phyloP scores from a whole-genome alignment of 176 grass and related monocot species.

The Microstegium vimineum region DNA sequence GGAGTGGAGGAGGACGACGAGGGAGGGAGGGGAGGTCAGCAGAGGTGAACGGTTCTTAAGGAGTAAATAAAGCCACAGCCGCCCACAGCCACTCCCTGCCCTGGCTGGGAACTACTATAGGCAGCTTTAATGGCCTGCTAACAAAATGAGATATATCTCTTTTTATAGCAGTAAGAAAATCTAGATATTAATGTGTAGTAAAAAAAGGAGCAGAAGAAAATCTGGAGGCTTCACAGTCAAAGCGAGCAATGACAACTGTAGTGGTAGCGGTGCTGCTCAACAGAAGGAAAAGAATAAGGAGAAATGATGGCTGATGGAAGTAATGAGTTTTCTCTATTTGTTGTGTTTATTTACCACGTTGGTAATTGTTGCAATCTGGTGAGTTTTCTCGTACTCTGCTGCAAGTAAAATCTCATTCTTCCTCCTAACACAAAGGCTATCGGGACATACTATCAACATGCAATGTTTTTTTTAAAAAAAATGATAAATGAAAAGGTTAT shows the following conservation, averaged over 20 bases:
- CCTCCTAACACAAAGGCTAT: too few relatives aligned
- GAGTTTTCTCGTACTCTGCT: too few relatives aligned
- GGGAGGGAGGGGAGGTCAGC: constrained; percentile 31
- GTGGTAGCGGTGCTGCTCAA: neutral
- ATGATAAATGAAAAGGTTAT: neutral
- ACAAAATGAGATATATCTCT: constrained; percentile 41
- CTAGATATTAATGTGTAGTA: neutral
- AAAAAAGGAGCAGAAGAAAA: neutral
- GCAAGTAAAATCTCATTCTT: too few relatives aligned
- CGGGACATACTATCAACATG: too few relatives aligned
- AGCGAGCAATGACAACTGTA: neutral
- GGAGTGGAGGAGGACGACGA: constrained; percentile 33
- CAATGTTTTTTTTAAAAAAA: too few relatives aligned
- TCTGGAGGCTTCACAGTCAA: neutral
- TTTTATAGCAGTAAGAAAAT: constrained; percentile 41
- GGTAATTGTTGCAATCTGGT: too few relatives aligned
- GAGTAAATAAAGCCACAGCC: constrained; percentile 78
- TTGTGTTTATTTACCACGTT: too few relatives aligned
- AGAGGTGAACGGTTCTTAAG: constrained; percentile 44
- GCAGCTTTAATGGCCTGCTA: constrained; percentile 26
- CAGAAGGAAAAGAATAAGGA: neutral
- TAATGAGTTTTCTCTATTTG: neutral
- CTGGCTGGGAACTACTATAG: constrained; percentile 26
- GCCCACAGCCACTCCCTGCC: constrained; percentile 20
- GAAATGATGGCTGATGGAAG: neutral